Percentiles rank a stretch among this genome's conserved stretches.
These are phyloP conservation scores for Cutaneotrichosporon dermatis DNA, from an alignment of 1,284 basidiomycete genomes.

Conservation along the genomic window DNA sequence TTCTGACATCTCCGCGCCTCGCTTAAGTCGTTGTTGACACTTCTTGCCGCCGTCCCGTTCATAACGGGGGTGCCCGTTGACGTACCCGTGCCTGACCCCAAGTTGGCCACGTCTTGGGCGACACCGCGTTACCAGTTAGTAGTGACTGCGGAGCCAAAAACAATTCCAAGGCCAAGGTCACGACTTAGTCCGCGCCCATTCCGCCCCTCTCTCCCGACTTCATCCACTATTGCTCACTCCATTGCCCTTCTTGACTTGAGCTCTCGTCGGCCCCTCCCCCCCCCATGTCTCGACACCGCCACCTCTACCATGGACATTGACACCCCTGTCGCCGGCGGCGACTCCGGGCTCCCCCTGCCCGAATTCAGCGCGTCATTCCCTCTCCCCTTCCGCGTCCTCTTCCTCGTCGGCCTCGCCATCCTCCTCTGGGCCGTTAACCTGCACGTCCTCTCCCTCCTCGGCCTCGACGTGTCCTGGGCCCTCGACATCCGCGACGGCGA, in stretches of 20 bases:
- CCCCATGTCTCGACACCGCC: neutral
- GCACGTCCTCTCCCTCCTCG: slow-evolving; percentile 69
- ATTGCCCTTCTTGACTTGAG: neutral
- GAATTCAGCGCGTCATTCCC: slow-evolving; percentile 63
- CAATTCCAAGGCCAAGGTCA: too few relatives aligned
- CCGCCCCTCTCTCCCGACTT: too few relatives aligned
- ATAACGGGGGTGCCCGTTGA: too few relatives aligned
- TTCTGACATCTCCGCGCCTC: too few relatives aligned
- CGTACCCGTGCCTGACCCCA: too few relatives aligned
- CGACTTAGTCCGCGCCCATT: too few relatives aligned
- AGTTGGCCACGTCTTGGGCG: too few relatives aligned
- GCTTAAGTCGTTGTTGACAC: too few relatives aligned
- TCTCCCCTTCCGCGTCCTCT: slow-evolving; percentile 73
- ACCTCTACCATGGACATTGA: slow-evolving; percentile 1
- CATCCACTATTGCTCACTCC: neutral
- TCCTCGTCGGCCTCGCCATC: slow-evolving; percentile 65
- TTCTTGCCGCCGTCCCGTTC: too few relatives aligned
- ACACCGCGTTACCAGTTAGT: too few relatives aligned
- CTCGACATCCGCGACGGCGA: slow-evolving; percentile 51
- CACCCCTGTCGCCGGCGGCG: neutral
- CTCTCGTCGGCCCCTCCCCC: neutral
- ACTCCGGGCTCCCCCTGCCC: slow-evolving; percentile 30
- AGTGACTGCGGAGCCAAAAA: too few relatives aligned
- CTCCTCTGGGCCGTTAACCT: slow-evolving; percentile 81
- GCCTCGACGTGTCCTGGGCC: slow-evolving; percentile 66